Percentiles rank a stretch among this genome's conserved stretches.
These are phyloP conservation scores for Osmanthus fragrans DNA, from an alignment of 257 asterid genomes.

Conservation along the genomic window DNA sequence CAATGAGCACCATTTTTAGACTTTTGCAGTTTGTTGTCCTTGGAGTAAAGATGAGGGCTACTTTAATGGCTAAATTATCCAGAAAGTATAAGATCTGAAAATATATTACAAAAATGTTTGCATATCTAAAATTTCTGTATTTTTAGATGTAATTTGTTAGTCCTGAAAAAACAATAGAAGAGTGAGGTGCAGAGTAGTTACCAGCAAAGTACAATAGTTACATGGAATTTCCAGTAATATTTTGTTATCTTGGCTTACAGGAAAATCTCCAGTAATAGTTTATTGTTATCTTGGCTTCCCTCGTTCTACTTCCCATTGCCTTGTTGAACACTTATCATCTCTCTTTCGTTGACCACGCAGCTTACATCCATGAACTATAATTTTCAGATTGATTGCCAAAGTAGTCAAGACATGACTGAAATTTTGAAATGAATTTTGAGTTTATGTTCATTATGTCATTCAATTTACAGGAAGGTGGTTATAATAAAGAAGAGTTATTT, in stretches of 20 bases:
- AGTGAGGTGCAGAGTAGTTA: not conserved
- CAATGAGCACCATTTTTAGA: not conserved
- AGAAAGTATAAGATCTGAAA: not conserved
- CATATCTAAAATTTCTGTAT: not conserved
- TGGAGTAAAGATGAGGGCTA: not conserved
- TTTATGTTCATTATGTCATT: constrained; percentile 22
- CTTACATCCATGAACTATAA: constrained; percentile 12
- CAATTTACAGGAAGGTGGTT: constrained; percentile 44
- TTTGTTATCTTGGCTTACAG: not conserved
- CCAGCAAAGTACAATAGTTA: not conserved
- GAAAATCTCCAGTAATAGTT: not conserved
- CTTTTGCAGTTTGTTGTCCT: not conserved
- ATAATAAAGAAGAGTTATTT: constrained; percentile 22
- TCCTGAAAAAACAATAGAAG: not conserved
- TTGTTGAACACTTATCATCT: not conserved
- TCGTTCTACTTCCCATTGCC: not conserved
- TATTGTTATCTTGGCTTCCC: not conserved
- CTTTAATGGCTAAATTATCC: not conserved
- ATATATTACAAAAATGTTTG: not conserved
- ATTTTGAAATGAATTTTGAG: not conserved
- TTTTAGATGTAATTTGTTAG: not conserved
- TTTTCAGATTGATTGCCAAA: constrained; percentile 12
- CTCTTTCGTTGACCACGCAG: not conserved
- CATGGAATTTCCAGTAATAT: not conserved
- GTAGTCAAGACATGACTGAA: not conserved